Evolutionary conservation across 1,284 basidiomycete species (phyloP).

Genomic region (Ustilago esculenta): DNA sequence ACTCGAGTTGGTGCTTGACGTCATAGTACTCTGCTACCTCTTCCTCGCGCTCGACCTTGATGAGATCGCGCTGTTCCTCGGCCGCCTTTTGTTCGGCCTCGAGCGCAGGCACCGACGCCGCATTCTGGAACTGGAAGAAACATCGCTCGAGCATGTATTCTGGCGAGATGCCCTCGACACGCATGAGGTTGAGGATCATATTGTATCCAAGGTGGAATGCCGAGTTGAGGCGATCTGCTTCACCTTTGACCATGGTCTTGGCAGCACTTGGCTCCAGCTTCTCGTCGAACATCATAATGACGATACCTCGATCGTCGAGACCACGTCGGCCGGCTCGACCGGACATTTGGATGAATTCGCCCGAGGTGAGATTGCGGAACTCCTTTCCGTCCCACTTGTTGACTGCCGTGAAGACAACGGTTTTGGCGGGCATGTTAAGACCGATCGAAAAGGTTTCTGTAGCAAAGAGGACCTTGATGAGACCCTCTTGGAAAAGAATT

Average conservation of each 20-base stretch:
- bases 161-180: conserved; percentile 97
- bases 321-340: conserved; percentile 97
- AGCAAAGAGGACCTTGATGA: conserved; percentile 98
- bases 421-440: conserved; percentile 99
- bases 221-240: conserved; percentile 95
- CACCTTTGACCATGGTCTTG: conserved; percentile 98
- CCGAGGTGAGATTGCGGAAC: conserved; percentile 79
- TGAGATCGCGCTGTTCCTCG: conserved; percentile 76
- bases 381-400: conserved; percentile 96
- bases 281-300: conserved; percentile 99
- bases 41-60: conserved; percentile 83
- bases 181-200: conserved; percentile 98
- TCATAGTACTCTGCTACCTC: conserved; percentile 90
- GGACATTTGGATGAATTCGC: conserved; percentile 79
- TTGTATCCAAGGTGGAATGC: conserved; percentile 99
- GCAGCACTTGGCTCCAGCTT: conserved; percentile 92
- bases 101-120: conserved; percentile 83
- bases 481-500: conserved; percentile 98
- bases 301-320: conserved; percentile 96
- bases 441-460: conserved; percentile 99
- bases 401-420: conserved; percentile 95
- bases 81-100: conserved; percentile 84
- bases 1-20: conserved; percentile 86
- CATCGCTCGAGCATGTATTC: conserved; percentile 98
- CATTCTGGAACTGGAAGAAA: conserved; percentile 98